Evolutionary conservation across 106 monocot genomes (phyloP).

Genomic region (Agapanthus africanus): DNA sequence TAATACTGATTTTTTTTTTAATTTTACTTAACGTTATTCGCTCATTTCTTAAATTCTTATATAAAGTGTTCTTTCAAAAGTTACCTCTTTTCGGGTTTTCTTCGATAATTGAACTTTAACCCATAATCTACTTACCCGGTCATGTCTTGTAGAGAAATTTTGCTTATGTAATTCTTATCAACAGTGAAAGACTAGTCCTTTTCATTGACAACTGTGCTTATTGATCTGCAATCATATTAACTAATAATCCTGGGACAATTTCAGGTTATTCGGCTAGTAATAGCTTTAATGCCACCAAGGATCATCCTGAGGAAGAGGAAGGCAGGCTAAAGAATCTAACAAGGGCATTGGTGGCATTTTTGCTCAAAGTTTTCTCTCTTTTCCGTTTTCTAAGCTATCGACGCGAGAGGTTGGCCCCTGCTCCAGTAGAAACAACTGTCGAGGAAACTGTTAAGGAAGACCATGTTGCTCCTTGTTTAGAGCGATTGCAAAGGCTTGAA

Average conservation of each 20-base stretch:
- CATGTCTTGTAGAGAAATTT: too few species aligned
- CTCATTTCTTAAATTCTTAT: too few species aligned
- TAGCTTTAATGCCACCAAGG: conserved; percentile 15
- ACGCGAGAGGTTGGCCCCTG: conserved; percentile 16
- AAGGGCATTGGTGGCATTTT: conserved; percentile 31
- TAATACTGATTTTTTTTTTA: too few species aligned
- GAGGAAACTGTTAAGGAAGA: conserved; percentile 24
- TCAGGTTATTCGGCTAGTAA: conserved; percentile 21
- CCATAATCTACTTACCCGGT: too few species aligned
- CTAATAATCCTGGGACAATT: neutral
- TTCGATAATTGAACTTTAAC: too few species aligned
- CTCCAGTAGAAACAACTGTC: conserved; percentile 11
- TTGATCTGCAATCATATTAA: too few species aligned
- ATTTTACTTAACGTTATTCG: too few species aligned
- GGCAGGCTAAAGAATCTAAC: conserved; percentile 20
- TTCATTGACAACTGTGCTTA: conserved; percentile 3
- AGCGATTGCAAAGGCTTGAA: conserved; percentile 79
- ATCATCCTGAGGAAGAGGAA: conserved; percentile 17
- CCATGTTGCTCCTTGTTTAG: conserved; percentile 46
- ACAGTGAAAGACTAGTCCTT: conserved; percentile 12
- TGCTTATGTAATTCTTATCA: too few species aligned
- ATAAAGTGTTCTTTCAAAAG: conserved; percentile 23
- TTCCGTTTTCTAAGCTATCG: conserved; percentile 22
- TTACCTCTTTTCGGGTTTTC: conserved; percentile 38
- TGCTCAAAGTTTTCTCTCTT: conserved; percentile 47